phyloP scores from a whole-genome alignment of 2,329 filamentous ascomycete genomes.

The Colletotrichum musicola region DNA sequence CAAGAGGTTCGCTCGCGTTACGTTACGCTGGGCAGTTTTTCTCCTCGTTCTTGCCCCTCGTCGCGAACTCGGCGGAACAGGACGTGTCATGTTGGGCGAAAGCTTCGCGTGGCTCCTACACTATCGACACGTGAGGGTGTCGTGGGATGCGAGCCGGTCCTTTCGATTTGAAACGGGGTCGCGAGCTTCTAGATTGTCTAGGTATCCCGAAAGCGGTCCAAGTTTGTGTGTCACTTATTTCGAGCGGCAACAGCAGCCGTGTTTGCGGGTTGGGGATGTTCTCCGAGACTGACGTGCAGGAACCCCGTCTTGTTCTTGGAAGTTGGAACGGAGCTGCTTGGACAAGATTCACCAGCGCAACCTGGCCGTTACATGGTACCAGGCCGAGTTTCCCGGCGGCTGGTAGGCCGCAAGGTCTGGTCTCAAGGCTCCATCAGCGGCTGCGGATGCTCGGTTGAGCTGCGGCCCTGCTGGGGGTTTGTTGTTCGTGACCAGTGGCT shows the following conservation, averaged over 20 bases:
- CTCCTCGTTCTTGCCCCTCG: constrained; percentile 4
- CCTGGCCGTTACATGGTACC: background rate
- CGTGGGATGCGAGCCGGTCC: constrained; percentile 10
- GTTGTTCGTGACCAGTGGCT: constrained; percentile 4
- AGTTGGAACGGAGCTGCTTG: constrained; percentile 4
- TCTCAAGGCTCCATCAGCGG: constrained; percentile 7
- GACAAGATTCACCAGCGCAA: constrained; percentile 10
- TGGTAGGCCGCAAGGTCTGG: constrained; percentile 7
- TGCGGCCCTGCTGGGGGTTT: constrained; percentile 5
- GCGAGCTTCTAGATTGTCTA: background rate
- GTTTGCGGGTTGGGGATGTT: background rate
- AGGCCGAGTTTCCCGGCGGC: background rate
- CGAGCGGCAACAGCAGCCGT: background rate
- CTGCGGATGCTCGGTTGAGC: constrained; percentile 23
- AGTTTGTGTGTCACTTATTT: background rate
- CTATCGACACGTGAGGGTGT: background rate
- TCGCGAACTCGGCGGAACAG: background rate
- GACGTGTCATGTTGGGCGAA: constrained; percentile 1
- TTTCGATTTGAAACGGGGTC: background rate
- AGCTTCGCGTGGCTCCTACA: background rate
- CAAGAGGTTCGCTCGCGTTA: constrained; percentile 7
- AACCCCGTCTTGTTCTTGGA: constrained; percentile 3
- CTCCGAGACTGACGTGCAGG: constrained; percentile 11
- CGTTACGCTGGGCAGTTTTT: constrained; percentile 24
- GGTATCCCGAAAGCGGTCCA: background rate